Percentiles rank a stretch among this genome's conserved stretches.
phyloP scores from a whole-genome alignment of 768 basidiomycete species.

The Hypholoma sublateritium region DNA sequence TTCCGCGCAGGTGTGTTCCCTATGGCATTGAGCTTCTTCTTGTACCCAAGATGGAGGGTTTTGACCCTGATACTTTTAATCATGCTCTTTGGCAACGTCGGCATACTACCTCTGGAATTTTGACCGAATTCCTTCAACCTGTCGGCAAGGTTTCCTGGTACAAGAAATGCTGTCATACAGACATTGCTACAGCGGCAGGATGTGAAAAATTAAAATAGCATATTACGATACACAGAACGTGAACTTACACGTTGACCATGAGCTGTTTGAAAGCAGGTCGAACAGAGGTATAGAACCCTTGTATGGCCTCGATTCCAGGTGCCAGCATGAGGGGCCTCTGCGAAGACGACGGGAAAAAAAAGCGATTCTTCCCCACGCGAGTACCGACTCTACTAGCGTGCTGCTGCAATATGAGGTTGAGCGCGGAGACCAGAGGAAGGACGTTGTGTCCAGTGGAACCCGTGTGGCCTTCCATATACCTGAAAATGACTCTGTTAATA shows the following conservation, averaged over 20 bases:
- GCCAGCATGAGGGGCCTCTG: slow-evolving; percentile 25
- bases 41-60: slow-evolving; percentile 56
- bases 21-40: slow-evolving; percentile 37
- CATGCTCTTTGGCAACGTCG: slow-evolving; percentile 45
- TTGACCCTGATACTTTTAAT: slow-evolving; percentile 56
- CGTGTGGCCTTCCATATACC: slow-evolving; percentile 50
- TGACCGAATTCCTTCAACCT: slow-evolving; percentile 49
- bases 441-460: slow-evolving; percentile 46
- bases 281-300: slow-evolving; percentile 52
- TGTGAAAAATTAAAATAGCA: background rate
- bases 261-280: slow-evolving; percentile 48
- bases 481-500: slow-evolving; percentile 20
- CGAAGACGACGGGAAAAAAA: slow-evolving; percentile 48
- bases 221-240: background rate
- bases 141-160: slow-evolving; percentile 62
- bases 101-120: slow-evolving; percentile 42
- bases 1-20: slow-evolving; percentile 21
- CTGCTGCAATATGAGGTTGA: slow-evolving; percentile 58
- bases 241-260: slow-evolving; percentile 51
- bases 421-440: slow-evolving; percentile 50
- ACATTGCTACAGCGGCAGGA: slow-evolving; percentile 37
- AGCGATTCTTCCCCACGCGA: slow-evolving; percentile 53
- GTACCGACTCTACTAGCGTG: slow-evolving; percentile 45
- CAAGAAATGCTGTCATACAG: slow-evolving; percentile 56
- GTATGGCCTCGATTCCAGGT: slow-evolving; percentile 35